Evolutionary conservation across 345 rosid species (phyloP), one percentile per base, ranked within the genome.

Genomic region (Brassica rapa): DNA sequence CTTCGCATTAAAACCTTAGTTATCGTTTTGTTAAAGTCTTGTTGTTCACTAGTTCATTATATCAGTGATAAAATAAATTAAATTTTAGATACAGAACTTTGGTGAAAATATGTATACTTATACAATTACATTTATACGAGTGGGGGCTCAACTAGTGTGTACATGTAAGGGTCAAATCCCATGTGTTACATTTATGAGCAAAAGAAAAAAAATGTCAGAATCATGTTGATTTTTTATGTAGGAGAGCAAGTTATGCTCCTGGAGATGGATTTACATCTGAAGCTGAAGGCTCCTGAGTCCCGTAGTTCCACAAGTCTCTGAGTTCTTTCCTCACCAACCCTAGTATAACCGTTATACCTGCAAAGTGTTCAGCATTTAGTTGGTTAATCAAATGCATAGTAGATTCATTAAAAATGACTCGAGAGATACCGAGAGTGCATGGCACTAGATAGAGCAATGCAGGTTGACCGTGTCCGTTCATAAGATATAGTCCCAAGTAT

Each of bases 401-500:
- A 70, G 1, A 56, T 53, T 19, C 21, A 19, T 19, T 19, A 19
- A 19, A 19, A 19, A 19, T 19, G 21, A 19, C 21, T 19, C 21
- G 41, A 60, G 62, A 76, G 8, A 83, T 91, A 93, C 99, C 99
- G 74, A 95, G 85, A 6, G 98, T 95, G 82, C 99, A 95, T 37
- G 99, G 98, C 87, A 95, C 99, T n/a, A 95, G 96, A 80, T 93
- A 95, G 69, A 95, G 96, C 60, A 95, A 87, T 16, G 99, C 99
- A 46, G 99, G 99, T 75, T 93, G 99, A 15, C 97, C 99, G 7
- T 93, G 90, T 70, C 98, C 99, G 57, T 95, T 57, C 99, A 96
- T 96, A n/a, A 93, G 68, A 86, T 90, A 95, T 64, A 91, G 81
- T 55, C 94, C 98, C 5, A 93, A 51, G 86, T 95, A 93, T 27